Percentiles rank a stretch among this genome's conserved stretches.
These are phyloP conservation scores for Triglochin maritima DNA, from an alignment of 106 monocot species.

Conservation along the genomic window DNA sequence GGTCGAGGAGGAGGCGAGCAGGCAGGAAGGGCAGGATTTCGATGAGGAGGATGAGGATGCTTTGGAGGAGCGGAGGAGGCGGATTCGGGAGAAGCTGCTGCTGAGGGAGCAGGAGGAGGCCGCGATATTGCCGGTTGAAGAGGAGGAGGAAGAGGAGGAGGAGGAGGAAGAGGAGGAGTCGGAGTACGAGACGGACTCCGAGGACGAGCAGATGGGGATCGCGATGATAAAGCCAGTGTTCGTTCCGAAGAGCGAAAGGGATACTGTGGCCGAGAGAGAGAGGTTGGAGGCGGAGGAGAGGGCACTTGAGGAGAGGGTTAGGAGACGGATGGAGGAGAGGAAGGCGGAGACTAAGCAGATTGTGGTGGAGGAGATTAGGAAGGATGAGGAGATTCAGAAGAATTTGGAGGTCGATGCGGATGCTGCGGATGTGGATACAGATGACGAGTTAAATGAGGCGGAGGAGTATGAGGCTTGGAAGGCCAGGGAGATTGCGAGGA, in stretches of 20 bases:
- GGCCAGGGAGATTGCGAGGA: conserved; percentile 76
- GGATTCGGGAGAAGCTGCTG: conserved; percentile 15
- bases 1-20: conserved; percentile 48
- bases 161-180: conserved; percentile 65
- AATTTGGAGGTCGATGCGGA: conserved; percentile 74
- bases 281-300: conserved; percentile 78
- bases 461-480: conserved; percentile 99
- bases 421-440: conserved; percentile 75
- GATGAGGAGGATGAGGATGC: conserved; percentile 24
- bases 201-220: conserved; percentile 76
- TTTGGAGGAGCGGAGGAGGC: conserved; percentile 20
- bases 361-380: conserved; percentile 88
- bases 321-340: conserved; percentile 59
- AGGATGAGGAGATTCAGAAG: conserved; percentile 76
- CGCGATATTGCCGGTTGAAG: conserved; percentile 17
- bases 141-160: conserved; percentile 58
- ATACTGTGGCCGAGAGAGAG: conserved; percentile 90
- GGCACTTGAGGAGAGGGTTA: conserved; percentile 64
- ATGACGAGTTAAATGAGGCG: conserved; percentile 90
- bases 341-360: conserved; percentile 85
- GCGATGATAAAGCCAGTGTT: conserved; percentile 88
- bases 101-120: conserved; percentile 19
- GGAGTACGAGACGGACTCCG: conserved; percentile 92
- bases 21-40: conserved; percentile 4
- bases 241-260: conserved; percentile 71